Evolutionary conservation across 1,284 basidiomycete genomes (phyloP).

Genomic region (Phlebopus sp.): DNA sequence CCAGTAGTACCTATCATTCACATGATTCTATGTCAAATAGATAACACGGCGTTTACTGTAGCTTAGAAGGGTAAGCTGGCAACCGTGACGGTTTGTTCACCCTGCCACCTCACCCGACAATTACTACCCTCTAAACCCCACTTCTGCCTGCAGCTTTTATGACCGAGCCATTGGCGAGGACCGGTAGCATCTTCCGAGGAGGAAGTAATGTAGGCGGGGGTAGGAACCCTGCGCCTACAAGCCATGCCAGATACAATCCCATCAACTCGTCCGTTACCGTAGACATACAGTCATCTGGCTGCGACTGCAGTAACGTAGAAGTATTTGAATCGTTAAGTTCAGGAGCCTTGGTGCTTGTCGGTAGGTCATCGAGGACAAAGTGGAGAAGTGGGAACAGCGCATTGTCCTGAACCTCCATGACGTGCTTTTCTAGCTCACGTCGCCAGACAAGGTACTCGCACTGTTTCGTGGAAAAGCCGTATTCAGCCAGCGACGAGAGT

Average conservation of each 20-base stretch:
- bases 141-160: slow-evolving; percentile 49
- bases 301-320: slow-evolving; percentile 54
- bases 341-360: slow-evolving; percentile 93
- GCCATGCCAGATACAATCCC: slow-evolving; percentile 93
- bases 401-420: slow-evolving; percentile 91
- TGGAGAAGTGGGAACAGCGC: slow-evolving; percentile 96
- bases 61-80: background rate
- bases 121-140: slow-evolving; percentile 31
- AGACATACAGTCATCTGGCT: slow-evolving; percentile 42
- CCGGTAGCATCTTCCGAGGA: slow-evolving; percentile 47
- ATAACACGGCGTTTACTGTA: too few species aligned
- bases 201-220: slow-evolving; percentile 50
- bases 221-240: slow-evolving; percentile 85
- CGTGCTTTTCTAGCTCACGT: slow-evolving; percentile 89
- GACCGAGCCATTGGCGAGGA: slow-evolving; percentile 27
- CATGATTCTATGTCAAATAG: too few species aligned
- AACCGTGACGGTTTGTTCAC: background rate
- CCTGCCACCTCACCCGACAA: background rate
- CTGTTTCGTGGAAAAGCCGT: slow-evolving; percentile 79
- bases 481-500: slow-evolving; percentile 70
- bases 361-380: slow-evolving; percentile 96
- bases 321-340: slow-evolving; percentile 91
- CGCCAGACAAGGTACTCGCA: slow-evolving; percentile 95
- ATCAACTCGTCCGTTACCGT: slow-evolving; percentile 80
- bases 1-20: too few species aligned